Conservation (phyloP, 2,329 filamentous ascomycete genomes). For the Fusarium sp. region DNA sequence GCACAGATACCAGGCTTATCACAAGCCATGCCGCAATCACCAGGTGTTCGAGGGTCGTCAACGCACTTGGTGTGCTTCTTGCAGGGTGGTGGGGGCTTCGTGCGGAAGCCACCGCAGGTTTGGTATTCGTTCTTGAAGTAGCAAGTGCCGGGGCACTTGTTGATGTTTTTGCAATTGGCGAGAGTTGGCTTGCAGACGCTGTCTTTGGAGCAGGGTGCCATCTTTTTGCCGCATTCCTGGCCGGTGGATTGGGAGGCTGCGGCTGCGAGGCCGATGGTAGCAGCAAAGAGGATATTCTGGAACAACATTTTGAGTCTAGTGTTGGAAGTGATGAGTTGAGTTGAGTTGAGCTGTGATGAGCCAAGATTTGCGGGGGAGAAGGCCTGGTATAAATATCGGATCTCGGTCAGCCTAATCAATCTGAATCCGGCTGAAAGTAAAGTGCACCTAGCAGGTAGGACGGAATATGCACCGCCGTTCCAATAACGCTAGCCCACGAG, state of each 20-base stretch:
- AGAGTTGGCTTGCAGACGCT: conserved; percentile 44
- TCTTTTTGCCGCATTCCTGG: conserved; percentile 47
- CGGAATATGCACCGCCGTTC: conserved; percentile 1
- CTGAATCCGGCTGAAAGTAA: not conserved
- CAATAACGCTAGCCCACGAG: not conserved
- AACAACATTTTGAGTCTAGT: conserved; percentile 40
- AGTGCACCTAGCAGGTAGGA: not conserved
- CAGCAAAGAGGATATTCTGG: conserved; percentile 32
- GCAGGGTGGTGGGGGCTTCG: conserved; percentile 44
- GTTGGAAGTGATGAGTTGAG: not conserved
- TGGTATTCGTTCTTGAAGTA: conserved; percentile 48
- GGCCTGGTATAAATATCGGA: conserved; percentile 5
- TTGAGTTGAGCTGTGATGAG: not conserved
- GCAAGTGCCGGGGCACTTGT: conserved; percentile 49
- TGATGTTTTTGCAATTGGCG: conserved; percentile 42
- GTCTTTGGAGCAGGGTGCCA: conserved; percentile 46
- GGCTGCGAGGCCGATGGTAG: conserved; percentile 35
- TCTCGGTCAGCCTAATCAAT: conserved; percentile 11
- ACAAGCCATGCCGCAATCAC: conserved; percentile 51
- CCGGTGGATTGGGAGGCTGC: conserved; percentile 21
- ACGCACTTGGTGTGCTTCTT: conserved; percentile 44
- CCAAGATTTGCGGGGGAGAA: not conserved
- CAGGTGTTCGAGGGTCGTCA: conserved; percentile 50
- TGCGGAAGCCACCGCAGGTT: conserved; percentile 49
- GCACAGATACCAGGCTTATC: conserved; percentile 52